Percentiles rank a stretch among this genome's conserved stretches.
Evolutionary conservation across 1,139 yeast genomes (phyloP).

Genomic region (Geotrichum bryndzae): DNA sequence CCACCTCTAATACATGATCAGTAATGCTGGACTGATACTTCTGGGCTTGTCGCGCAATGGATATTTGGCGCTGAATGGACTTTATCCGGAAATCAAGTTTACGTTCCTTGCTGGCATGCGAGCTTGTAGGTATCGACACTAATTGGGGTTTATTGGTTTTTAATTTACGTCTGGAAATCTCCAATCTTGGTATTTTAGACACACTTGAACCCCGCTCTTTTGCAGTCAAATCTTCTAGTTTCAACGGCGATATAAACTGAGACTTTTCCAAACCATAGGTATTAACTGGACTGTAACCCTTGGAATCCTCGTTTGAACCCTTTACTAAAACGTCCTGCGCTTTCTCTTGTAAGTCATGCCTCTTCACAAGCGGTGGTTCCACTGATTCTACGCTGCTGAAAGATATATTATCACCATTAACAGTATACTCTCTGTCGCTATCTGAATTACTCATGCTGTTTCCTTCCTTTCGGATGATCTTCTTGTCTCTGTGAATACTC

Average conservation of each 20-base stretch:
- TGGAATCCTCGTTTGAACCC: not conserved
- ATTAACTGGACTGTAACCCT: not conserved
- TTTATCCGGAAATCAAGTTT: not conserved
- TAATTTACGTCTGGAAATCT: not conserved
- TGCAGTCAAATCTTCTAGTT: not conserved
- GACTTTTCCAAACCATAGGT: not conserved
- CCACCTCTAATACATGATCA: conserved; percentile 20
- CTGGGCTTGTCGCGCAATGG: conserved; percentile 31
- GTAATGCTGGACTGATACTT: conserved; percentile 27
- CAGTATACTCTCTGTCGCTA: not conserved
- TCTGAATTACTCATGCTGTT: not conserved
- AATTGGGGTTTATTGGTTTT: not conserved
- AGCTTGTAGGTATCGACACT: not conserved
- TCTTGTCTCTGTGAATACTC: not conserved
- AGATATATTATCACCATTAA: not conserved
- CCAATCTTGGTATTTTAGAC: not conserved
- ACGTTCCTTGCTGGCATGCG: not conserved
- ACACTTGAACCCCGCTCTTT: not conserved
- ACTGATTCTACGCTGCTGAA: not conserved
- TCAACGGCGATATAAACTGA: not conserved
- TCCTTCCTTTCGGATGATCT: not conserved
- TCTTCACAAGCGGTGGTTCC: not conserved
- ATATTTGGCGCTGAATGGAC: not conserved
- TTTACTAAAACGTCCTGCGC: not conserved
- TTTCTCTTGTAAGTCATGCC: not conserved